phyloP scores from a whole-genome alignment of 345 rosid genomes.

The Bruguiera gymnorhiza region DNA sequence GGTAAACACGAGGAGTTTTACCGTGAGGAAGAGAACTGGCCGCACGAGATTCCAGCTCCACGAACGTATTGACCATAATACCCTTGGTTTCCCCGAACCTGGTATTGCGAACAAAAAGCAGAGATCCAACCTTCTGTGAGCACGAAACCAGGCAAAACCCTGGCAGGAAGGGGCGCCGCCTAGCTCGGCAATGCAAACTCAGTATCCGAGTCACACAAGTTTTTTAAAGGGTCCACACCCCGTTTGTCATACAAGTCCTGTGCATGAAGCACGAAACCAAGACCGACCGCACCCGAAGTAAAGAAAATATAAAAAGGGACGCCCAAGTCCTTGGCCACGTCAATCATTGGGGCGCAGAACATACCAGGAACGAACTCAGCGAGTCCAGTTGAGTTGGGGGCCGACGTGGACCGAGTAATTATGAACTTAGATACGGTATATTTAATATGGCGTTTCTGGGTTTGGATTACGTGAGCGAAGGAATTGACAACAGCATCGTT shows the following conservation, averaged over 20 bases:
- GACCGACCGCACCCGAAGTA: constrained; percentile 41
- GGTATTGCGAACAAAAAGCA: fast-evolving
- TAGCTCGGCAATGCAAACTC: constrained; percentile 33
- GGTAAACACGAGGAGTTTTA: constrained; percentile 3
- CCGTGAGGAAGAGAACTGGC: background rate
- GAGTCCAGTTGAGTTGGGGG: constrained; percentile 25
- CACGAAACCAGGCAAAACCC: constrained; percentile 22
- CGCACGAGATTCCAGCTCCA: constrained; percentile 16
- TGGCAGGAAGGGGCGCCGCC: constrained; percentile 36
- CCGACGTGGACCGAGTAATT: background rate
- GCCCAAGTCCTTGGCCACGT: constrained; percentile 40
- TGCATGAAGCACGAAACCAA: constrained; percentile 22
- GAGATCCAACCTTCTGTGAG: background rate
- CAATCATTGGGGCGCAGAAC: constrained; percentile 48
- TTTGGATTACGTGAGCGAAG: background rate
- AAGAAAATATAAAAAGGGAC: constrained; percentile 48
- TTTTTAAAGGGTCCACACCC: constrained; percentile 15
- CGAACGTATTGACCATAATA: constrained; percentile 15
- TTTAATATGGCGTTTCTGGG: background rate
- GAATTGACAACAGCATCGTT: background rate
- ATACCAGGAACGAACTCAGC: constrained; percentile 52
- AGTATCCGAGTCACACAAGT: constrained; percentile 31
- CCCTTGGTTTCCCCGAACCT: constrained; percentile 1
- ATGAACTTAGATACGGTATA: constrained; percentile 21
- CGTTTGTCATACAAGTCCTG: constrained; percentile 25